Evolutionary conservation across 805 yeast genomes (phyloP).

Genomic region (Danielozyma ontarioensis): DNA sequence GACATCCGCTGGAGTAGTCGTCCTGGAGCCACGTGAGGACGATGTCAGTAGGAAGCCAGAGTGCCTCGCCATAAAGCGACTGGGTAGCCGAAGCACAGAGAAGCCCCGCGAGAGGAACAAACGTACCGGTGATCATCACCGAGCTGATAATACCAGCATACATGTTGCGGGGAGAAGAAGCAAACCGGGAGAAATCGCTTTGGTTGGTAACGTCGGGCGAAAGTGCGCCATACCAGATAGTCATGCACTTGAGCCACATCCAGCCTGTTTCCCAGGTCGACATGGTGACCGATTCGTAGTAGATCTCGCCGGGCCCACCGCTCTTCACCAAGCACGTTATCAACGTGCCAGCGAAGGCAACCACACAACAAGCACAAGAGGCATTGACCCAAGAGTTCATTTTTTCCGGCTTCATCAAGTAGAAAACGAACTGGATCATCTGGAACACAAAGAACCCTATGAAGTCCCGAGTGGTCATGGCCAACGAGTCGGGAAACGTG

Average conservation of each 20-base stretch:
- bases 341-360: constrained; percentile 5
- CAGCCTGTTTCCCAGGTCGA: constrained; percentile 29
- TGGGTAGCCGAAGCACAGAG: constrained; percentile 1
- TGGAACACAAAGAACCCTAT: constrained; percentile 6
- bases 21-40: constrained; percentile 4
- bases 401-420: constrained; percentile 5
- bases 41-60: constrained; percentile 5
- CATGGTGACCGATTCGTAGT: constrained; percentile 15
- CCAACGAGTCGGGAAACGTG: constrained; percentile 4
- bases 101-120: constrained; percentile 5
- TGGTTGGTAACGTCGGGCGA: constrained; percentile 8
- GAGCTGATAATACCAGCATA: not conserved
- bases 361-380: constrained; percentile 2
- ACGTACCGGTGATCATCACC: constrained; percentile 5
- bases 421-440: constrained; percentile 4
- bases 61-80: not conserved
- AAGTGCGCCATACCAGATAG: constrained; percentile 26
- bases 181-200: constrained; percentile 3
- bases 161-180: constrained; percentile 1
- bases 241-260: constrained; percentile 37
- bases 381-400: constrained; percentile 5
- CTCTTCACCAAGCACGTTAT: constrained; percentile 15
- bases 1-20: constrained; percentile 4
- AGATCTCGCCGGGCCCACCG: constrained; percentile 32
- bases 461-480: constrained; percentile 6